Base-by-base conservation (phyloP, 139 green algal genomes). In the Trebouxia sp. region DNA sequence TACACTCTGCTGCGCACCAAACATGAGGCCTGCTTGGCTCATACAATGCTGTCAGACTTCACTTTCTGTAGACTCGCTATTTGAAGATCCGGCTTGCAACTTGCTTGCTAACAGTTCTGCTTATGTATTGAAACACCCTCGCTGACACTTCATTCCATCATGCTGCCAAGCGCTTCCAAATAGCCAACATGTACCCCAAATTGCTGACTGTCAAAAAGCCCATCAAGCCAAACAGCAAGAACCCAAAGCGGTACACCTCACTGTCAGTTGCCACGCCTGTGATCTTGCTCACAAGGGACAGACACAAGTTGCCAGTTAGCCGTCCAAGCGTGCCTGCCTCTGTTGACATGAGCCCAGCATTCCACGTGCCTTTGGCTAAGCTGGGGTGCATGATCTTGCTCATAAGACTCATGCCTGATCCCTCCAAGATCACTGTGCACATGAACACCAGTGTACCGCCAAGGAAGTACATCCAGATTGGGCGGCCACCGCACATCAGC, bases 121-220 rank as follows among this genome's bases (percentile, higher is more conserved):
- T 17, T 26, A 1, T 11, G 20, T 53, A 26, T 14, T 17, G 20
- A 26, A 53, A 14, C 20, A 11, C 14, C 20, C 56, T 69, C 56
- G 14, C 3, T 37, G 17, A 22, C 22, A 69, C 22, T 22, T 22
- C 8, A 15, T 37, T 38, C 15, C 15, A 48, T 37, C 30, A 80
- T 14, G 75, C 37, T 28, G 76, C 51, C 37, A 81, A 22, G 5
- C 53, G 65, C 35, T 42, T 65, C 76, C 76, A 81, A 38, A 81
- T 66, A 22, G 51, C 51, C 11, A 81, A 35, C 76, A 81, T 81
- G 76, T 81, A 81, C 10, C 69, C 69, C 69, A 77, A 56, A 37
- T 53, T 77, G 41, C 41, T 53, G 11, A 53, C 24, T 39, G 69
- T 77, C 22, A 81, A 30, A 5, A 26, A 35, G 28, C 41, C 56